These are phyloP conservation scores for Penicillium subrubescens DNA, from an alignment of 495 filamentous ascomycete genomes.

Conservation along the genomic window DNA sequence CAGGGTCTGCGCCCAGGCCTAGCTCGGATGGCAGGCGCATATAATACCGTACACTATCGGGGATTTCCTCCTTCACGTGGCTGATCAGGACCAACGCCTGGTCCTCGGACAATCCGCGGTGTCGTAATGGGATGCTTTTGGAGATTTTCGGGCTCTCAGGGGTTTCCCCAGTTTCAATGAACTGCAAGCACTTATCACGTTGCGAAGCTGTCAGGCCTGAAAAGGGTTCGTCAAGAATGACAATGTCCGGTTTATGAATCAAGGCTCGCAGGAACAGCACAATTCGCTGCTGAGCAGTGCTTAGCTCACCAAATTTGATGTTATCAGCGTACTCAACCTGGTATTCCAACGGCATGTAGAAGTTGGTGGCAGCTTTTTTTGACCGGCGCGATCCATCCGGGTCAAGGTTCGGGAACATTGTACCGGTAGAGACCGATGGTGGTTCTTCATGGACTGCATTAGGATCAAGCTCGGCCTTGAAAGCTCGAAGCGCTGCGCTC, in stretches of 20 bases:
- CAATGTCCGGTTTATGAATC: slow-evolving; percentile 78
- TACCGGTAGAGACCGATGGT: slow-evolving; percentile 7
- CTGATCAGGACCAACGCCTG: slow-evolving; percentile 87
- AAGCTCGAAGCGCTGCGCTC: slow-evolving; percentile 69
- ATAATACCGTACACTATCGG: slow-evolving; percentile 74
- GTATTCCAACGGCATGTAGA: slow-evolving; percentile 24
- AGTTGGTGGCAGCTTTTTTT: not conserved
- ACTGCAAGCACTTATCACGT: slow-evolving; percentile 80
- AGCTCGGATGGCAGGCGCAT: slow-evolving; percentile 66
- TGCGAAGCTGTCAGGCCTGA: slow-evolving; percentile 82
- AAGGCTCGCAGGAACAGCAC: slow-evolving; percentile 83
- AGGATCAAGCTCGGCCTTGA: slow-evolving; percentile 72
- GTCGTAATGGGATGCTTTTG: slow-evolving; percentile 5
- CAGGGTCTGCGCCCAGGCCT: slow-evolving; percentile 43
- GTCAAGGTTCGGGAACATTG: slow-evolving; percentile 20
- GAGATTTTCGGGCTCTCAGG: not conserved
- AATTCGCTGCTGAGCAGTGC: slow-evolving; percentile 78
- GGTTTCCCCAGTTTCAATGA: slow-evolving; percentile 65
- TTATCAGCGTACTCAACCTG: slow-evolving; percentile 68
- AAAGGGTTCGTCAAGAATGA: slow-evolving; percentile 92
- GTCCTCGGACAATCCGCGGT: slow-evolving; percentile 51
- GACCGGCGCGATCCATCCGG: not conserved
- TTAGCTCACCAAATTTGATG: slow-evolving; percentile 70
- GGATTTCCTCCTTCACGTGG: slow-evolving; percentile 89
- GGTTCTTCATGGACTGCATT: slow-evolving; percentile 20